Base-by-base conservation (phyloP, 371 early-diverging fungal genomes). In the Mortierella sp. region DNA sequence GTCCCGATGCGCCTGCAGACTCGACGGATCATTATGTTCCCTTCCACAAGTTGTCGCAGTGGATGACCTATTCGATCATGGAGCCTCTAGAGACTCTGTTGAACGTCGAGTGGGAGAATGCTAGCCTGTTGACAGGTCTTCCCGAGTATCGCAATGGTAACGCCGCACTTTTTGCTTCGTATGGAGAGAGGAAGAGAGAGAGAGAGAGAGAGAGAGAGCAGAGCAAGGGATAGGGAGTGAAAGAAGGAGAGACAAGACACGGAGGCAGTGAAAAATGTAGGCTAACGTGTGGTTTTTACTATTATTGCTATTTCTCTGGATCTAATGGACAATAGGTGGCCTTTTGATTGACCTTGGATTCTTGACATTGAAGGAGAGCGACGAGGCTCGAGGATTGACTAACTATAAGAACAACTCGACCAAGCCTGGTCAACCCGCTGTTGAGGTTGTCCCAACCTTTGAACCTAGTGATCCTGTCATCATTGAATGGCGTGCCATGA, bases 41-140 rank as follows among this genome's bases (percentile, higher is more conserved):
- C 21, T 96, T 96, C 85, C 97, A 97, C 82, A 97, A 97, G 68
- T 87, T 97, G 47, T 94, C 95, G 18, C 96, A 96, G 81, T 97
- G 98, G 98, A 89, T 97, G 37, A 94, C 96, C 1, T 97, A 96
- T 82, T 96, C 96, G 0, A 84, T 97, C 57, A 87, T 94, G 82
- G 98, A 97, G 65, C 91, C 92, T 1, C 79, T 96, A 23, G 86
- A 87, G 60, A 81, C 82, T n/a, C 65, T 89, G 12, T 75, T 90
- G 19, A 83, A 80, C 46, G 69, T 94, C 21, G 81, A 58, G 1
- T 86, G 96, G 50, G 74, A 81, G 16, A 91, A 91, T 7, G 74
- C 87, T 5, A 89, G 90, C 23, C 68, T 80, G 16, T 84, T 97
- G 82, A 97, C 98, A 0, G 98, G 98, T 11, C 82, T 97, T 47